phyloP scores from a whole-genome alignment of 805 yeast genomes.

The Yamadazyma ubonensis region DNA sequence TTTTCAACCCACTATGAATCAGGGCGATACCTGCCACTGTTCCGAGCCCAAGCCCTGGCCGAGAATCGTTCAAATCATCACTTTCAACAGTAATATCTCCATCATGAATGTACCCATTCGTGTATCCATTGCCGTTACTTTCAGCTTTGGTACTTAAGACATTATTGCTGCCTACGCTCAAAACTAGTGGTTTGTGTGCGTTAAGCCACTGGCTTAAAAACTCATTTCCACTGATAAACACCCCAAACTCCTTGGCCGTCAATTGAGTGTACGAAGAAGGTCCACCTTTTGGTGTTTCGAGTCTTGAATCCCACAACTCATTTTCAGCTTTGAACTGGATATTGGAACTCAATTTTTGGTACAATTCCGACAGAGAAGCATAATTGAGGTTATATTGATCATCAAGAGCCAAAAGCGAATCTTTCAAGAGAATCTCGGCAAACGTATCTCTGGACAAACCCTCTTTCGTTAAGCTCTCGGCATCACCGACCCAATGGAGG shows the following conservation, averaged over 20 bases:
- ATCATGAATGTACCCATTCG: constrained; percentile 13
- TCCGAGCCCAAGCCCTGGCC: constrained; percentile 32
- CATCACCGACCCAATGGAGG: constrained; percentile 38
- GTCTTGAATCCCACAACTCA: constrained; percentile 28
- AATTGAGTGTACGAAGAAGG: constrained; percentile 4
- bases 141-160: too few relatives aligned
- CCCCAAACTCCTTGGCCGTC: constrained; percentile 22
- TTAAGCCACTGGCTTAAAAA: constrained; percentile 33
- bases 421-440: constrained; percentile 29
- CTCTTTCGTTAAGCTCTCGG: constrained; percentile 1
- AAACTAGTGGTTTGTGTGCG: constrained; percentile 24
- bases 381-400: constrained; percentile 27
- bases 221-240: constrained; percentile 26
- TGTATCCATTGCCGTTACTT: constrained; percentile 9
- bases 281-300: constrained; percentile 17
- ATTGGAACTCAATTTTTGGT: constrained; percentile 14
- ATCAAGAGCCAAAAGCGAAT: constrained; percentile 27
- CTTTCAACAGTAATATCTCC: constrained; percentile 9
- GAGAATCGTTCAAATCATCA: not conserved
- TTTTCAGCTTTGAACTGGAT: constrained; percentile 26
- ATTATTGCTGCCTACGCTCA: constrained; percentile 10
- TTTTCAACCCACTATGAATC: constrained; percentile 35
- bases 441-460: constrained; percentile 30
- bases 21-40: constrained; percentile 41
- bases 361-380: constrained; percentile 4